A percentile compares a stretch with the other conserved stretches of the same genome.
phyloP scores from a whole-genome alignment of 1,139 yeast genomes.

The Meyerozyma sp. region DNA sequence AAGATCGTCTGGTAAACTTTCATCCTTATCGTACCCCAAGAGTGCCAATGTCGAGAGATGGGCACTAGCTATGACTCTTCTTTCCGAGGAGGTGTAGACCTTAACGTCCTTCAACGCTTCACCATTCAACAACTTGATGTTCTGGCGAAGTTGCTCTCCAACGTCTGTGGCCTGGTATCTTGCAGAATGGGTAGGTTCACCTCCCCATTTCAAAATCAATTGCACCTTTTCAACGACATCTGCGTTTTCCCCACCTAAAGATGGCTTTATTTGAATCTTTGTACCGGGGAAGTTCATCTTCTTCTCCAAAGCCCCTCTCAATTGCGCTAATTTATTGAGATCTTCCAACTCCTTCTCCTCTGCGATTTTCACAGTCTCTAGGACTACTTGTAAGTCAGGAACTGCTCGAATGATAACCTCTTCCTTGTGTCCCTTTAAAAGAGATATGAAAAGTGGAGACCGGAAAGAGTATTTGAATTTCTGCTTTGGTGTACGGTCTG shows the following conservation, averaged over 20 bases:
- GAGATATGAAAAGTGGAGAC: slow-evolving; percentile 77
- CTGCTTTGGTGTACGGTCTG: slow-evolving; percentile 98
- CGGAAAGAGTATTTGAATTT: slow-evolving; percentile 94
- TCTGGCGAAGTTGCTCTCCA: slow-evolving; percentile 94
- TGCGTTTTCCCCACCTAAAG: slow-evolving; percentile 54
- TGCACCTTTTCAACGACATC: slow-evolving; percentile 81
- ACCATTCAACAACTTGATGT: slow-evolving; percentile 77
- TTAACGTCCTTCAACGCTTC: slow-evolving; percentile 80
- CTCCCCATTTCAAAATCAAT: slow-evolving; percentile 97
- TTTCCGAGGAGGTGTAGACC: slow-evolving; percentile 87
- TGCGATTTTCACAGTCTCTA: slow-evolving; percentile 81
- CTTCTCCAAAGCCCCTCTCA: slow-evolving; percentile 80
- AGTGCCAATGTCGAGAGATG: slow-evolving; percentile 82
- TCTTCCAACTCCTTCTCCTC: slow-evolving; percentile 78
- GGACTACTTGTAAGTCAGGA: slow-evolving; percentile 76
- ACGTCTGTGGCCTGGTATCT: slow-evolving; percentile 89
- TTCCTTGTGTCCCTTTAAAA: slow-evolving; percentile 90
- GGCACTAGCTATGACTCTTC: slow-evolving; percentile 91
- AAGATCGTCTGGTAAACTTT: slow-evolving; percentile 70
- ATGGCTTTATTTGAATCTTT: slow-evolving; percentile 91
- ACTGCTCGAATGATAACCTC: slow-evolving; percentile 93
- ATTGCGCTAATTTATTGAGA: slow-evolving; percentile 63
- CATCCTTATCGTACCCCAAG: slow-evolving; percentile 55
- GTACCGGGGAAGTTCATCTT: slow-evolving; percentile 93
- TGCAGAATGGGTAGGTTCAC: slow-evolving; percentile 98